phyloP scores from a whole-genome alignment of 306 rosid genomes.

The Sophora flavescens region DNA sequence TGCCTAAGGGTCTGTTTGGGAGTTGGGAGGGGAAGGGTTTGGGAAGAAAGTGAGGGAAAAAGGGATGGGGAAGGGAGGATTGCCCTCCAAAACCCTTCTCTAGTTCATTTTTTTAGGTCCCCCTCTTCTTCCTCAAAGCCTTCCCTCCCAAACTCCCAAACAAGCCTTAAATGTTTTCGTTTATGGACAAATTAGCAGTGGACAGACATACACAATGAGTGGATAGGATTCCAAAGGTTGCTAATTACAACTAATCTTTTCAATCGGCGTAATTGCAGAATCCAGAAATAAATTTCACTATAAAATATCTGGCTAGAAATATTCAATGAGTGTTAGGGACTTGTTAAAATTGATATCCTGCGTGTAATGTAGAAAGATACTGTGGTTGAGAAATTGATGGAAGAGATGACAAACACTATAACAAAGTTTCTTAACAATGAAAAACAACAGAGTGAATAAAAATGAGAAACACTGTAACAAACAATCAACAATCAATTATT shows the following conservation, averaged over 20 bases:
- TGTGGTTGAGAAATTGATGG: conserved; percentile 92
- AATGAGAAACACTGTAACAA: too few relatives aligned
- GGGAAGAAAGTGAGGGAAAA: too few relatives aligned
- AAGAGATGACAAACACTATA: conserved; percentile 49
- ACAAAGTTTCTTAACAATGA: conserved; percentile 38
- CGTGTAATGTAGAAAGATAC: conserved; percentile 84
- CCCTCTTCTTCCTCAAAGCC: too few relatives aligned
- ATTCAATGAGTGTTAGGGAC: conserved; percentile 94
- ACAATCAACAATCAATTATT: too few relatives aligned
- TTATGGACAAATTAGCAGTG: conserved; percentile 99
- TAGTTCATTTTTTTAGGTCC: too few relatives aligned
- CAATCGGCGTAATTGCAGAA: conserved; percentile 61
- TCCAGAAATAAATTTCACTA: conserved; percentile 86
- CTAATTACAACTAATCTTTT: conserved; percentile 34
- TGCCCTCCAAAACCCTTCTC: too few relatives aligned
- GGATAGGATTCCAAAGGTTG: conserved; percentile 18
- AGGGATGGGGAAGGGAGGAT: too few relatives aligned
- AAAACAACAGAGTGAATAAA: not conserved
- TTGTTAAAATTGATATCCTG: conserved; percentile 64
- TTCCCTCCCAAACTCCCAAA: too few relatives aligned
- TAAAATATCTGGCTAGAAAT: conserved; percentile 97
- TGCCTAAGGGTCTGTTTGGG: too few relatives aligned
- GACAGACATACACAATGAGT: conserved; percentile 97
- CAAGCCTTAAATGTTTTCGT: conserved; percentile 75
- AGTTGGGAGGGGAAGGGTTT: too few relatives aligned